Conservation (phyloP, 495 filamentous ascomycete species). For the Tuber magnatum region DNA sequence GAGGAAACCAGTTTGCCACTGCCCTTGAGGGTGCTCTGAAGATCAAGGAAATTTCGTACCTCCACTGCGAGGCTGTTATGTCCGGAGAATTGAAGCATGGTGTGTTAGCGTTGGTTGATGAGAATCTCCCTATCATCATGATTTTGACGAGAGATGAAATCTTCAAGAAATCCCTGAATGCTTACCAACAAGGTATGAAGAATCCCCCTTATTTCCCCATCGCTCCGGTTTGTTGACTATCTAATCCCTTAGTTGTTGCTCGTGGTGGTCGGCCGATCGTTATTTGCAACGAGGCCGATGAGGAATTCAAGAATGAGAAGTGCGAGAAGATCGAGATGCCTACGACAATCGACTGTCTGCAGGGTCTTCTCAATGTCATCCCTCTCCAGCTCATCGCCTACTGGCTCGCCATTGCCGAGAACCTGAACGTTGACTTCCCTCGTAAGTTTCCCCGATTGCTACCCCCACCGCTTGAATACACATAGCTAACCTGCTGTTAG, state of each 20-base stretch:
- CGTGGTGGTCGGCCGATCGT: constrained; percentile 92
- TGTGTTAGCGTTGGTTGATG: constrained; percentile 92
- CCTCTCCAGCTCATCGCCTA: constrained; percentile 95
- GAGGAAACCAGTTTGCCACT: constrained; percentile 93
- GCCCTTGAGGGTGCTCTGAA: constrained; percentile 96
- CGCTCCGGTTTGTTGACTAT: not conserved
- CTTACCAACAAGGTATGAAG: constrained; percentile 84
- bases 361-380: constrained; percentile 95
- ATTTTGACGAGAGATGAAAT: constrained; percentile 91
- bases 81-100: constrained; percentile 98
- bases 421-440: constrained; percentile 94
- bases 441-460: constrained; percentile 43
- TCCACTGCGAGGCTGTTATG: constrained; percentile 99
- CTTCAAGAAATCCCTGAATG: constrained; percentile 95
- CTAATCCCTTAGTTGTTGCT: constrained; percentile 64
- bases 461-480: not conserved
- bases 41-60: constrained; percentile 99
- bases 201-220: not conserved
- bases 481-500: constrained; percentile 25
- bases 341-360: constrained; percentile 87
- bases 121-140: constrained; percentile 99
- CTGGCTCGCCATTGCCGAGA: constrained; percentile 94
- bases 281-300: constrained; percentile 87
- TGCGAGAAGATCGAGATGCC: constrained; percentile 97
- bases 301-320: constrained; percentile 76